These are phyloP conservation scores for Metroxylon sagu DNA, from an alignment of 176 grass and related monocot genomes.

Conservation along the genomic window DNA sequence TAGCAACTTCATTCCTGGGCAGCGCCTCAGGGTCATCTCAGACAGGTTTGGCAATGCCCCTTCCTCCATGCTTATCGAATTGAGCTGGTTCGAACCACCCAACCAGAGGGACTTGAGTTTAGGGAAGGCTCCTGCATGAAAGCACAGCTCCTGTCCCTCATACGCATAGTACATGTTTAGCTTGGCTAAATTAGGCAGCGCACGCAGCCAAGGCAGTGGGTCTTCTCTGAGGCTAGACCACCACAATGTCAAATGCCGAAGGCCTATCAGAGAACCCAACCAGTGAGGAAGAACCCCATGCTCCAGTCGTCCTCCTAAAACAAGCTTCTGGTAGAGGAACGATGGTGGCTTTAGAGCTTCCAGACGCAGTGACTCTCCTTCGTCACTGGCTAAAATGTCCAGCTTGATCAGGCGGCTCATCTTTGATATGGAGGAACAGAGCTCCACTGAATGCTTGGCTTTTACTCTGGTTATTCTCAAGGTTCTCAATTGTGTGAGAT, in stretches of 20 bases:
- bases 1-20: background rate
- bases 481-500: constrained; percentile 1
- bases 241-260: background rate
- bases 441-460: background rate
- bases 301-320: too few relatives aligned
- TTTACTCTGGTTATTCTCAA: constrained; percentile 2
- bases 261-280: background rate
- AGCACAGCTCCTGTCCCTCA: background rate
- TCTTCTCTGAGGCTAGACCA: background rate
- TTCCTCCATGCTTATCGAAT: background rate
- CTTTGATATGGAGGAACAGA: background rate
- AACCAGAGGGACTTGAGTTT: constrained; percentile 1
- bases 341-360: too few relatives aligned
- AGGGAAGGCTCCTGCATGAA: constrained; percentile 4
- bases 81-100: background rate
- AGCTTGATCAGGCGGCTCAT: constrained; percentile 3
- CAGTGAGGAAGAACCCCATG: background rate
- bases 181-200: background rate
- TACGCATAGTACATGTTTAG: background rate
- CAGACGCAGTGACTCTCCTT: background rate
- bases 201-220: background rate
- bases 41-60: constrained; percentile 1
- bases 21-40: background rate
- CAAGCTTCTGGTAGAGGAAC: too few relatives aligned
- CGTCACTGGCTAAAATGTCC: constrained; percentile 3